A percentile compares a stretch with the other conserved stretches of the same genome.
Evolutionary conservation across 2,329 filamentous ascomycete genomes (phyloP).

Genomic region (Ceratocystis cacaofunesta): DNA sequence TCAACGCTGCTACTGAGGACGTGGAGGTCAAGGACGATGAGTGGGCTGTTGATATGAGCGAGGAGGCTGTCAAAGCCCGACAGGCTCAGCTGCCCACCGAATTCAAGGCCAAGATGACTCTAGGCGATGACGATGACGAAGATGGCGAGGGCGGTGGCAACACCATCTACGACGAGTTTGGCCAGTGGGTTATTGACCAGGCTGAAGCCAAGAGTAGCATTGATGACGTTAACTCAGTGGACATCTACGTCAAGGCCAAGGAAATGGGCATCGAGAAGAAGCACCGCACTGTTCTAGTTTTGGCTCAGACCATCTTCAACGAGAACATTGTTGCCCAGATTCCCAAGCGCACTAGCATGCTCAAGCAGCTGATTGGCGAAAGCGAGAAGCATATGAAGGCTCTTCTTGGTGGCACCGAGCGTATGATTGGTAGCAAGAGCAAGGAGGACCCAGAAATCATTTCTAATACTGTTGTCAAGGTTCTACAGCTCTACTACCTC

Average conservation of each 20-base stretch:
- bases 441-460: slow-evolving; percentile 66
- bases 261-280: slow-evolving; percentile 89
- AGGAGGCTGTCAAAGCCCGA: slow-evolving; percentile 86
- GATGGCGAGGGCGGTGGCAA: slow-evolving; percentile 61
- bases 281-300: slow-evolving; percentile 81
- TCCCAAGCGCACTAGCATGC: slow-evolving; percentile 63
- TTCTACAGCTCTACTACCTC: slow-evolving; percentile 82
- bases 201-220: slow-evolving; percentile 58
- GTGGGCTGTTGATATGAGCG: slow-evolving; percentile 94
- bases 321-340: slow-evolving; percentile 83
- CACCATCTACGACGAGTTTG: slow-evolving; percentile 77
- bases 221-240: slow-evolving; percentile 68
- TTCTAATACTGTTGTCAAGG: slow-evolving; percentile 66
- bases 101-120: slow-evolving; percentile 79
- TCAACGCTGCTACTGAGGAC: slow-evolving; percentile 34
- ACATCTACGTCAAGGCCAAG: slow-evolving; percentile 93
- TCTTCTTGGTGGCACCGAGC: slow-evolving; percentile 86
- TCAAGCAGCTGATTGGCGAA: slow-evolving; percentile 70
- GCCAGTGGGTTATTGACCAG: slow-evolving; percentile 75
- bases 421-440: slow-evolving; percentile 58
- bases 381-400: slow-evolving; percentile 93
- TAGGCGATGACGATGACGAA: slow-evolving; percentile 68
- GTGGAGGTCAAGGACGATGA: slow-evolving; percentile 66
- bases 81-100: slow-evolving; percentile 86
- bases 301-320: slow-evolving; percentile 87